phyloP scores from a whole-genome alignment of 2,329 filamentous ascomycete genomes.

The Mycosphaerella sp. region DNA sequence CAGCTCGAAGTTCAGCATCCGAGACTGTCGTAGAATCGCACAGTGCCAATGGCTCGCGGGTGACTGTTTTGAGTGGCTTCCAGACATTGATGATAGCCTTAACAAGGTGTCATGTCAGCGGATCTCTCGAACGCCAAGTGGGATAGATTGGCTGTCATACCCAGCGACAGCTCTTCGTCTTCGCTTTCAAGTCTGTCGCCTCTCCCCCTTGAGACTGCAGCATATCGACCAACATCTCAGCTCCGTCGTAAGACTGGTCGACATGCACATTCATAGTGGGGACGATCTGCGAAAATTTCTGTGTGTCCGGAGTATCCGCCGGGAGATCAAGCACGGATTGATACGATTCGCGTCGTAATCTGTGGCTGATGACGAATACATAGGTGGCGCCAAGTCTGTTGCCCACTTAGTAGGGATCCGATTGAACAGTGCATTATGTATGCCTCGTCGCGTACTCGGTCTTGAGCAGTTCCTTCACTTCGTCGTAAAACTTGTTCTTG shows the following conservation, averaged over 20 bases:
- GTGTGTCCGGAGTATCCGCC: constrained; percentile 1
- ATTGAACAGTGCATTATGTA: not conserved
- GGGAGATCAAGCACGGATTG: not conserved
- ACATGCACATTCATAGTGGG: constrained; percentile 7
- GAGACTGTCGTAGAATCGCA: constrained; percentile 10
- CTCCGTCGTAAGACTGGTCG: constrained; percentile 8
- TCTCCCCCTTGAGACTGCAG: not conserved
- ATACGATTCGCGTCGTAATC: constrained; percentile 1
- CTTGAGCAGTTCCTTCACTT: constrained; percentile 8
- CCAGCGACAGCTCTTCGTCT: constrained; percentile 6
- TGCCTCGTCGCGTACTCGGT: constrained; percentile 2
- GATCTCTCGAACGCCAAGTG: not conserved
- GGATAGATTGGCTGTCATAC: not conserved
- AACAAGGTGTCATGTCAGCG: not conserved
- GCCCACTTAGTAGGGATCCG: not conserved
- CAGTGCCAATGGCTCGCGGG: constrained; percentile 13
- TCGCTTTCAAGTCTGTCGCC: not conserved
- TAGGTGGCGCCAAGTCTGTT: constrained; percentile 4
- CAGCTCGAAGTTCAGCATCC: constrained; percentile 7
- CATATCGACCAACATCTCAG: not conserved
- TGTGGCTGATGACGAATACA: constrained; percentile 3
- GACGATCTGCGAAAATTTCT: not conserved
- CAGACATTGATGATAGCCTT: constrained; percentile 18
- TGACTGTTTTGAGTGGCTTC: constrained; percentile 16
- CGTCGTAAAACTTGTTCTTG: not conserved